Evolutionary conservation across 1,139 yeast species (phyloP), one percentile per base, ranked within the genome.

Genomic region (Fermentozyma sake): DNA sequence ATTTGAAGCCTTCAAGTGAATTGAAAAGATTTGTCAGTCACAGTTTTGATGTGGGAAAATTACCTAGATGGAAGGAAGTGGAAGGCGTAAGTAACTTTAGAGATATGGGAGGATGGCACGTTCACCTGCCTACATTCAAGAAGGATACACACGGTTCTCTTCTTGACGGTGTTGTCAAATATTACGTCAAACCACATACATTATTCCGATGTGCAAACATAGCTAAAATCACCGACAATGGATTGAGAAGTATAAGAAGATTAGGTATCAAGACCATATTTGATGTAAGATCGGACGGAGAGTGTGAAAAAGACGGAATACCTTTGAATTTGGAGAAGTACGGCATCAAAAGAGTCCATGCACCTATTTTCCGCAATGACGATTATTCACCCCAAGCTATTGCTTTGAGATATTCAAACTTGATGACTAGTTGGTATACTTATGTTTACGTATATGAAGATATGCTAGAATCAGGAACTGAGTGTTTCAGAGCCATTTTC

Each of bases 81-180:
- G 85, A 76, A 19, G 91, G 93, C 0, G 72, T 83, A 8, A 53
- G 68, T 29, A 85, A 86, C 45, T 79, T 84, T 44, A 67, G 96
- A 39, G 95, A 85, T 45, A 51, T 79, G 33, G 96, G 95, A 1
- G 95, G 95, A 4, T 85, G 82, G 75, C 58, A 58, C 33, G 57
- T 74, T 7, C 41, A 41, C 12, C 37, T 35, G 13, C 71, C 71
- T 3, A 46, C 58, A 5, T 53, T 48, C 37, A 39, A 14, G 14
- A n/a, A n/a, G n/a, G n/a, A n/a, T n/a, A n/a, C n/a, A n/a, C n/a
- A n/a, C n/a, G n/a, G n/a, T n/a, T 37, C 22, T 14, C 5, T 25
- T 33, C 14, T 36, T 33, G 24, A 18, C 8, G 10, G 37, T 3
- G 37, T 30, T 4, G 29, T 35, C 12, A 29, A 56, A 4, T 53